Conservation (phyloP, 257 asterid genomes). For the Anisodus acutangulus region DNA sequence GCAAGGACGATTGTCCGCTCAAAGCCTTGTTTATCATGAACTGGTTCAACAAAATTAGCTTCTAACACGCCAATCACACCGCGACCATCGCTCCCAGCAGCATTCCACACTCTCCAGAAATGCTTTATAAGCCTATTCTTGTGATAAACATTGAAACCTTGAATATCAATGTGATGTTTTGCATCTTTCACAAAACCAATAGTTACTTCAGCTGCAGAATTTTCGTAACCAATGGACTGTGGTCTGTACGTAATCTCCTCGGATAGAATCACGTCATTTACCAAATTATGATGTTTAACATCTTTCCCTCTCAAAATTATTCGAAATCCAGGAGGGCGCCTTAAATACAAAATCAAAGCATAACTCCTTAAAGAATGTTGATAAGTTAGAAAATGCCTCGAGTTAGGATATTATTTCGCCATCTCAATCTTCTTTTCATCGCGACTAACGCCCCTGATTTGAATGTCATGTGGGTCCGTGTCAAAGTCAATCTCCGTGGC, state of each 20-base stretch:
- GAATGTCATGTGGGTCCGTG: conserved; percentile 70
- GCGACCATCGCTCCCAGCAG: conserved; percentile 90
- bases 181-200: conserved; percentile 88
- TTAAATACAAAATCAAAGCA: conserved; percentile 70
- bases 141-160: conserved; percentile 86
- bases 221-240: conserved; percentile 37
- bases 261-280: conserved; percentile 50
- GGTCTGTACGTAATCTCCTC: conserved; percentile 56
- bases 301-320: conserved; percentile 63
- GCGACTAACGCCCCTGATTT: conserved; percentile 61
- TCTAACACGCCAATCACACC: conserved; percentile 65
- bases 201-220: conserved; percentile 51
- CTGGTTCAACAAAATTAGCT: conserved; percentile 34
- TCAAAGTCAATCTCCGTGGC: conserved; percentile 69
- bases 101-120: conserved; percentile 90
- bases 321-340: conserved; percentile 58
- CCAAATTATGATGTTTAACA: conserved; percentile 62
- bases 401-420: conserved; percentile 60
- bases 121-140: conserved; percentile 88
- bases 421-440: conserved; percentile 68
- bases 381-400: conserved; percentile 68
- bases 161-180: conserved; percentile 67
- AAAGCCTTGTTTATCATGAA: conserved; percentile 36
- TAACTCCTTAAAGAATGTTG: conserved; percentile 83
- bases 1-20: conserved; percentile 28